Evolutionary conservation across 2,329 filamentous ascomycete genomes (phyloP).

Genomic region (Colletotrichum echinochloae): DNA sequence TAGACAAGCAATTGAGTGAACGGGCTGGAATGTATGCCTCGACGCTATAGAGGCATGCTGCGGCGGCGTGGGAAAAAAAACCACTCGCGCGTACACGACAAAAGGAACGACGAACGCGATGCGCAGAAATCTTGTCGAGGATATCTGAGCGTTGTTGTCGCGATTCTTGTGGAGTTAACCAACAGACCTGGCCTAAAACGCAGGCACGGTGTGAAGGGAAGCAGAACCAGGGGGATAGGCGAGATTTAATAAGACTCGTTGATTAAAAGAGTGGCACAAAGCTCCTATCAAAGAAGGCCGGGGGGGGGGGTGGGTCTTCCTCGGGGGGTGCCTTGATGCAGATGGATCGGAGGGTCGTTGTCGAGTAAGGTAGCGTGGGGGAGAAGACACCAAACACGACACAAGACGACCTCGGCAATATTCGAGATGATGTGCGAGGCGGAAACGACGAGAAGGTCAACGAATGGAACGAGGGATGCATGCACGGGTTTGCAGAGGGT

Average conservation of each 20-base stretch:
- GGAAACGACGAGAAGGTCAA: constrained; percentile 28
- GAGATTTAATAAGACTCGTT: constrained; percentile 36
- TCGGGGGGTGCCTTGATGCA: constrained; percentile 14
- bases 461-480: not conserved
- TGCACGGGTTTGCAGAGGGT: constrained; percentile 2
- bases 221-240: constrained; percentile 25
- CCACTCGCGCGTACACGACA: not conserved
- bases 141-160: constrained; percentile 14
- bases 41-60: constrained; percentile 38
- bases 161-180: constrained; percentile 11
- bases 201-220: constrained; percentile 21
- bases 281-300: constrained; percentile 55
- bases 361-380: not conserved
- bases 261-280: constrained; percentile 48
- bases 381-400: no score
- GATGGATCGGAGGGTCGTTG: not conserved
- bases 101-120: constrained; percentile 28
- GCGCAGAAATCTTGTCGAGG: constrained; percentile 1
- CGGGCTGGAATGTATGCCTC: constrained; percentile 23
- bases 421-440: constrained; percentile 3
- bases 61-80: constrained; percentile 11
- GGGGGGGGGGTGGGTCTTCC: no score
- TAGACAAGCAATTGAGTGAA: constrained; percentile 13
- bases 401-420: not conserved
- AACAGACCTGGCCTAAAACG: constrained; percentile 17